Evolutionary conservation across 495 filamentous ascomycete genomes (phyloP).

Genomic region (Achaetomiella virescens): DNA sequence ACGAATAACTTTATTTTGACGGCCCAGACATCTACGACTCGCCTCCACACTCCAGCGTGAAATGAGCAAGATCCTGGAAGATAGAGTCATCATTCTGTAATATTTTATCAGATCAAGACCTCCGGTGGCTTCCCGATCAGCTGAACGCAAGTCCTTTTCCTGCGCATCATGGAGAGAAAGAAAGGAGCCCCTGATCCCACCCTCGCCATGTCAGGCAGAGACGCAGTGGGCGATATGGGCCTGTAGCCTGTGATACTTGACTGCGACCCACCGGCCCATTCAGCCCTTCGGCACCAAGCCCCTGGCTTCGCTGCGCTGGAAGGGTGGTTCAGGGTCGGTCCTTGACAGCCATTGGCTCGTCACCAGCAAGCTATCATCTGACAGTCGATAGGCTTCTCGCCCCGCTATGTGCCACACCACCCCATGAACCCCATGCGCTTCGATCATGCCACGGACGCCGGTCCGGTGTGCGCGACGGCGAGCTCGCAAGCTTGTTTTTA

Average conservation of each 20-base stretch:
- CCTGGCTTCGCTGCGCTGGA: neutral
- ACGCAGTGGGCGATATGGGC: neutral
- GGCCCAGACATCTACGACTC: neutral
- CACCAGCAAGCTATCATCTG: neutral
- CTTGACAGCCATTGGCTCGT: conserved; percentile 5
- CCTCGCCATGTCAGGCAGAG: neutral
- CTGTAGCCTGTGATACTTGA: neutral
- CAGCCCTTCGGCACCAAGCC: conserved; percentile 14
- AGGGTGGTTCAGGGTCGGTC: neutral
- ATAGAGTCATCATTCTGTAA: too few species aligned
- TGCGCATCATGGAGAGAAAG: too few species aligned
- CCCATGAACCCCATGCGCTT: neutral
- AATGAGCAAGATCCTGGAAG: too few species aligned
- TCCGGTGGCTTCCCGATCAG: neutral
- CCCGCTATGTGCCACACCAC: neutral
- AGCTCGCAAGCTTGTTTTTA: neutral
- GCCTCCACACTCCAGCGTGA: too few species aligned
- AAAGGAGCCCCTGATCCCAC: too few species aligned
- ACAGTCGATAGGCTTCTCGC: neutral
- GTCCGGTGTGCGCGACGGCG: neutral
- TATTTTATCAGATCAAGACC: neutral
- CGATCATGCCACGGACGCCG: neutral
- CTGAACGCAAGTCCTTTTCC: neutral
- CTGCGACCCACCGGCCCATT: conserved; percentile 4
- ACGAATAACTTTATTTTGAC: conserved; percentile 17